Evolutionary conservation across 2,329 filamentous ascomycete species (phyloP).

Genomic region (Fusarium decemcellulare): DNA sequence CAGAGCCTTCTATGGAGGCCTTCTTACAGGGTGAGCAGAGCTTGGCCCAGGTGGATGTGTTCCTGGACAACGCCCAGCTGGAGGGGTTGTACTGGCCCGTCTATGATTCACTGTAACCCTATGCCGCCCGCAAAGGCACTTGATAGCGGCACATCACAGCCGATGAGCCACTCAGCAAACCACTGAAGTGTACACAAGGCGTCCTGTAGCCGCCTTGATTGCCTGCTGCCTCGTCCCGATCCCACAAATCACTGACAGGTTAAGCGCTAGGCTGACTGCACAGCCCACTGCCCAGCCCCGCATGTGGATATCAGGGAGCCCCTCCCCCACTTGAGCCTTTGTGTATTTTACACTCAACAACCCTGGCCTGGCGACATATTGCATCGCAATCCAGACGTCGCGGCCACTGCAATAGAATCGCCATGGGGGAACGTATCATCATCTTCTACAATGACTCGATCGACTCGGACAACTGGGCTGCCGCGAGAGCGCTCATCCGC

Average conservation of each 20-base stretch:
- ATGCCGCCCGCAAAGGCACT: too few relatives aligned
- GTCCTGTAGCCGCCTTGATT: too few relatives aligned
- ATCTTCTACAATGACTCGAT: slow-evolving; percentile 47
- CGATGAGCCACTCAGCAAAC: too few relatives aligned
- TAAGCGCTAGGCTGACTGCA: not conserved
- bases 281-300: not conserved
- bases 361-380: not conserved
- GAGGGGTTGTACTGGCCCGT: too few relatives aligned
- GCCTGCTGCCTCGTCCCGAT: too few relatives aligned
- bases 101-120: too few relatives aligned
- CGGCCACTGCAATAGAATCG: not conserved
- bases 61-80: too few relatives aligned
- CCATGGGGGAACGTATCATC: slow-evolving; percentile 38
- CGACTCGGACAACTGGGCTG: slow-evolving; percentile 45
- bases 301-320: not conserved
- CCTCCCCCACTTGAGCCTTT: not conserved
- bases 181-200: too few relatives aligned
- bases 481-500: slow-evolving; percentile 38
- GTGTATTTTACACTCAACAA: not conserved
- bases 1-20: not conserved
- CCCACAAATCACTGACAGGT: not conserved
- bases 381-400: not conserved
- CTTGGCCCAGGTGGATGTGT: not conserved
- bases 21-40: slow-evolving; percentile 1
- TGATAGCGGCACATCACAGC: too few relatives aligned